These are phyloP conservation scores for Chaetothyriales sp. DNA, from an alignment of 2,329 filamentous ascomycete genomes.

Conservation along the genomic window DNA sequence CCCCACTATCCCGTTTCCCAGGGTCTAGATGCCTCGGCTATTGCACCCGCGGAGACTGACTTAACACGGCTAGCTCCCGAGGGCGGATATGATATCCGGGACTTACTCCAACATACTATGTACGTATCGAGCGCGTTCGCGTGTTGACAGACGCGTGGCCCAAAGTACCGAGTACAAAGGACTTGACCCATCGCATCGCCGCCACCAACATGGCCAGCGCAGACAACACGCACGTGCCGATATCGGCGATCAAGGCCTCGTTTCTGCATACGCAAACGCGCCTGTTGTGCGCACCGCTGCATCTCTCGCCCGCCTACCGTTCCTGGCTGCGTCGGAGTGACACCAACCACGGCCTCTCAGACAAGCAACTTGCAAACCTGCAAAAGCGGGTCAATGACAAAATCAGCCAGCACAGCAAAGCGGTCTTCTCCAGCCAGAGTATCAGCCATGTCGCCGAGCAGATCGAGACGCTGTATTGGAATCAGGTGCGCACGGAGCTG, in stretches of 20 bases:
- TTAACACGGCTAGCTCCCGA: neutral
- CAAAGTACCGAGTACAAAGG: too few relatives aligned
- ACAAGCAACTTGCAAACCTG: neutral
- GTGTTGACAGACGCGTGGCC: neutral
- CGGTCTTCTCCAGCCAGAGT: slow-evolving; percentile 41
- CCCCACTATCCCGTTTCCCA: neutral
- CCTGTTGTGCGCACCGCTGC: neutral
- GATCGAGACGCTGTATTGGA: slow-evolving; percentile 43
- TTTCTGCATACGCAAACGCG: slow-evolving; percentile 3
- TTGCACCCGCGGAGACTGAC: neutral
- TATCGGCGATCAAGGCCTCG: slow-evolving; percentile 1
- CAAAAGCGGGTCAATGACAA: slow-evolving; percentile 34
- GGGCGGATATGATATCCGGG: neutral
- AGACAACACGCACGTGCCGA: neutral
- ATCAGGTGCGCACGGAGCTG: slow-evolving; percentile 29
- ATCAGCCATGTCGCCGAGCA: slow-evolving; percentile 43
- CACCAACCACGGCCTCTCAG: slow-evolving; percentile 5
- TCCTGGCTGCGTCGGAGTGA: slow-evolving; percentile 20
- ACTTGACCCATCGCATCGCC: too few relatives aligned
- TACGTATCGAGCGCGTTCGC: neutral
- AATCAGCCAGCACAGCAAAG: slow-evolving; percentile 39
- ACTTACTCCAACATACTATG: too few relatives aligned
- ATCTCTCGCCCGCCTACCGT: neutral
- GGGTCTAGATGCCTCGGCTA: neutral
- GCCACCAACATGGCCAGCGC: neutral